Conservation (phyloP, 352 stramenopile genomes). For the Pythium sp. region DNA sequence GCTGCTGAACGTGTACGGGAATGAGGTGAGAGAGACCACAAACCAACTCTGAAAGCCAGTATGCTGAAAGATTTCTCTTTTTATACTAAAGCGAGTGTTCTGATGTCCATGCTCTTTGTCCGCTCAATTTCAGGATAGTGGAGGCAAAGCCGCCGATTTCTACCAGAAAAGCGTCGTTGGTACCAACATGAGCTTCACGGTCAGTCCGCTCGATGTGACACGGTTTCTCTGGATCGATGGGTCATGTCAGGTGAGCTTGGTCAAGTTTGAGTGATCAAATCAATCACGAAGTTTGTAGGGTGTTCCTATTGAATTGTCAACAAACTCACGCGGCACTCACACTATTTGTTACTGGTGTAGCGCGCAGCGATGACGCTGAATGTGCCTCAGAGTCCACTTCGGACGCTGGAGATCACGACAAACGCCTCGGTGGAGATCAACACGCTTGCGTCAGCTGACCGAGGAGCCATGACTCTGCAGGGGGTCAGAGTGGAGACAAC, state of each 20-base stretch:
- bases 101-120: neutral
- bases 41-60: neutral
- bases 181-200: conserved; percentile 23
- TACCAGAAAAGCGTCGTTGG: conserved; percentile 30
- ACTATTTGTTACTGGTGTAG: conserved; percentile 15
- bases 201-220: conserved; percentile 32
- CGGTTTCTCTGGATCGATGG: conserved; percentile 67
- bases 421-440: conserved; percentile 60
- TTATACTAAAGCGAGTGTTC: neutral
- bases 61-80: neutral
- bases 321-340: neutral
- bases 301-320: neutral
- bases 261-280: neutral
- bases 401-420: conserved; percentile 35
- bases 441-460: conserved; percentile 13
- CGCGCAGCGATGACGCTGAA: conserved; percentile 39
- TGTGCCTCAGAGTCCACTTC: conserved; percentile 26
- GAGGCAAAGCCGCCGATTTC: conserved; percentile 25
- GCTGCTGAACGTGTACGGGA: conserved; percentile 41
- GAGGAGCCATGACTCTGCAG: conserved; percentile 22
- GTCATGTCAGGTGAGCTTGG: conserved; percentile 53
- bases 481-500: conserved; percentile 36
- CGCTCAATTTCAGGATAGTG: conserved; percentile 18
- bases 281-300: neutral
- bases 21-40: conserved; percentile 25